phyloP scores from a whole-genome alignment of 2,329 filamentous ascomycete genomes.

The Cladosporium cucumerinum region DNA sequence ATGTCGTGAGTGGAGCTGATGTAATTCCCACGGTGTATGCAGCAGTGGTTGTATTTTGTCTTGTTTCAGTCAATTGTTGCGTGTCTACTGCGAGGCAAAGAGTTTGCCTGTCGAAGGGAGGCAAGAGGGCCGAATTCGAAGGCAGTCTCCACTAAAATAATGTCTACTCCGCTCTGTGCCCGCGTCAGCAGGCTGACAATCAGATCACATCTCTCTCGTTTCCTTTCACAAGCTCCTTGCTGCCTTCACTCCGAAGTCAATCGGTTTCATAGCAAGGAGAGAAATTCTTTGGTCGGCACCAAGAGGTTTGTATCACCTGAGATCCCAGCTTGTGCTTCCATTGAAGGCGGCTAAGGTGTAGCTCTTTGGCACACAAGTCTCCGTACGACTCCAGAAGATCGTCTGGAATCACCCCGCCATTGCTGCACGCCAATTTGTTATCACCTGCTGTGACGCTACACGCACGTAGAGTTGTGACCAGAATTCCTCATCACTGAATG shows the following conservation, averaged over 20 bases:
- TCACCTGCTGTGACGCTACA: not conserved
- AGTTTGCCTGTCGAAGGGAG: constrained; percentile 5
- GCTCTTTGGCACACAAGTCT: not conserved
- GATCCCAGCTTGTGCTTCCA: not conserved
- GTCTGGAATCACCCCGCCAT: not conserved
- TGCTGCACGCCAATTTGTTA: not conserved
- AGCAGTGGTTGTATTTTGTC: not conserved
- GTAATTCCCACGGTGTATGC: not conserved
- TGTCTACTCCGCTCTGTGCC: not conserved
- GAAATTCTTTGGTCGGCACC: not conserved
- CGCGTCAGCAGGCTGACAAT: not conserved
- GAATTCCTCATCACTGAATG: not conserved
- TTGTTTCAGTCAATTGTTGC: not conserved
- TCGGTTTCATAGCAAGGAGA: not conserved
- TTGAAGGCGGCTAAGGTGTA: not conserved
- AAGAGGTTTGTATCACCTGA: not conserved
- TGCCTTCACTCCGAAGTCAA: not conserved
- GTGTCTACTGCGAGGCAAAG: constrained; percentile 7
- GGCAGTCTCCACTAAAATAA: not conserved
- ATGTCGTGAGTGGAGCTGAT: not conserved
- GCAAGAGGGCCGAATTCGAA: not conserved
- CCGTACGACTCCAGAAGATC: not conserved
- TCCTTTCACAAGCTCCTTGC: not conserved
- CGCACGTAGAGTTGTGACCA: not conserved
- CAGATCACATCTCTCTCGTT: not conserved